These are phyloP conservation scores for Moniliophthora roreri DNA, from an alignment of 1,284 basidiomycete species.

Conservation along the genomic window DNA sequence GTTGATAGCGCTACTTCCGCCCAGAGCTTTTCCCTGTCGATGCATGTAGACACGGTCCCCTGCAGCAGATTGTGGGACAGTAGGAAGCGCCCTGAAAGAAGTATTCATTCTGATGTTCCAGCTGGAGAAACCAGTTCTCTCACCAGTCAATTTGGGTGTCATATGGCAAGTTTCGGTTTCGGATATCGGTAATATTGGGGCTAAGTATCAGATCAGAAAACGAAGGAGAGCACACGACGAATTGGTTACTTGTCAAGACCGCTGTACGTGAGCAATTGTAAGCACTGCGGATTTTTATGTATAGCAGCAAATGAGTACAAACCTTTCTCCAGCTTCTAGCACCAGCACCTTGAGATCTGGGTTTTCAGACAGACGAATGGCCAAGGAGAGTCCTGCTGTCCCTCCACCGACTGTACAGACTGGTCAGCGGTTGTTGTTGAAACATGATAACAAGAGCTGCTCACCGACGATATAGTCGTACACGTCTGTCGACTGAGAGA, in stretches of 20 bases:
- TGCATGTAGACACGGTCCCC: slow-evolving; percentile 11
- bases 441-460: no score
- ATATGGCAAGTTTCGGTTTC: slow-evolving; percentile 8
- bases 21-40: slow-evolving; percentile 10
- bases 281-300: background rate
- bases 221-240: background rate
- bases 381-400: background rate
- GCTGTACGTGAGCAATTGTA: no score
- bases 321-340: background rate
- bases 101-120: background rate
- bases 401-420: background rate
- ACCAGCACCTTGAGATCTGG: background rate
- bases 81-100: slow-evolving; percentile 10
- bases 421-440: no score
- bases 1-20: slow-evolving; percentile 11
- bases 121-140: background rate
- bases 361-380: background rate
- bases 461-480: no score
- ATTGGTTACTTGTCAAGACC: no score
- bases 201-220: background rate
- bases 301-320: background rate
- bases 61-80: slow-evolving; percentile 9
- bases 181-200: slow-evolving; percentile 15
- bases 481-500: no score
- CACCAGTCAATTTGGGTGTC: slow-evolving; percentile 15